A percentile compares a stretch with the other conserved stretches of the same genome.
phyloP scores from a whole-genome alignment of 2,329 filamentous ascomycete genomes.

The Fusarium foetens region DNA sequence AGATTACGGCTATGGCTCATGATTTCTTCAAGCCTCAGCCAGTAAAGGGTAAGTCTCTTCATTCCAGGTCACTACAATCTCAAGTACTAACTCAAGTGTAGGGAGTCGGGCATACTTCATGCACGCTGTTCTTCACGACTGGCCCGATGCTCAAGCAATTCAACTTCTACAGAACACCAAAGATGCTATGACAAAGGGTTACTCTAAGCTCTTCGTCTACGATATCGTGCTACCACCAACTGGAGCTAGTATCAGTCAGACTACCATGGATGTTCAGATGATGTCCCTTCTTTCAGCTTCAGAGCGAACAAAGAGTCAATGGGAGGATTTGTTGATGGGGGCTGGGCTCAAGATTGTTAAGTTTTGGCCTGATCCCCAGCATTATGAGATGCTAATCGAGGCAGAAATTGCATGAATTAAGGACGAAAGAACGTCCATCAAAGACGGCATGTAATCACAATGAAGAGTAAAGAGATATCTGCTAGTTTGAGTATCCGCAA shows the following conservation, averaged over 20 bases:
- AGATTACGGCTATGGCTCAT: constrained; percentile 16
- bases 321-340: constrained; percentile 17
- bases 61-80: rapidly evolving
- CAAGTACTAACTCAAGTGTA: rapidly evolving
- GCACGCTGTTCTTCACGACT: constrained; percentile 61
- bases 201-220: constrained; percentile 41
- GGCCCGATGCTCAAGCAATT: constrained; percentile 53
- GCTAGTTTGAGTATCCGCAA: background rate
- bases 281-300: constrained; percentile 42
- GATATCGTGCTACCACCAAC: constrained; percentile 34
- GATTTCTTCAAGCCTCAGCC: constrained; percentile 35
- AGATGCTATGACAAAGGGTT: constrained; percentile 37
- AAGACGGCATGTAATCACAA: no score
- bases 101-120: constrained; percentile 58
- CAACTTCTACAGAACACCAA: constrained; percentile 42
- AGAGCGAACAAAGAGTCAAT: constrained; percentile 31
- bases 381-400: constrained; percentile 41
- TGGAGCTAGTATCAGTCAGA: constrained; percentile 37
- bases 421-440: no score
- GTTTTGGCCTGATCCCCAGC: constrained; percentile 34
- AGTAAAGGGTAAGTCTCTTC: background rate
- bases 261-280: constrained; percentile 45
- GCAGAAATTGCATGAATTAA: constrained; percentile 6
- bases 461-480: rapidly evolving
- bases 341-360: constrained; percentile 27